A percentile compares a stretch with the other conserved stretches of the same genome.
Conservation (phyloP, 2,329 filamentous ascomycete species). For the Trichoderma sp. region DNA sequence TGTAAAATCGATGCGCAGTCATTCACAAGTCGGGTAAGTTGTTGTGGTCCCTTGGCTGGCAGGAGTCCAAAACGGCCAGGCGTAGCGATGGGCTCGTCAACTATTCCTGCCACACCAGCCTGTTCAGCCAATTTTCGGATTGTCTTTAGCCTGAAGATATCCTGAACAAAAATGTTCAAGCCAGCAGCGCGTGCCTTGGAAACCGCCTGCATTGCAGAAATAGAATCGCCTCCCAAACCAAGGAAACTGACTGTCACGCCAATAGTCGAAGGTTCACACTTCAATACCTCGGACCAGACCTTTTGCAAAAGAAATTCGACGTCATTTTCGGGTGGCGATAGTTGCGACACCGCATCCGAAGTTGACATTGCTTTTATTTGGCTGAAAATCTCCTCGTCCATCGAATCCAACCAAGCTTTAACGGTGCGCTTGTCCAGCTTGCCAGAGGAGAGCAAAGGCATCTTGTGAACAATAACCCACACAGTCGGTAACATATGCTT, state of each 20-base stretch:
- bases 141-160: neutral
- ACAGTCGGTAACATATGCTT: neutral
- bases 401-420: neutral
- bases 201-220: neutral
- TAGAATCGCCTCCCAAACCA: neutral
- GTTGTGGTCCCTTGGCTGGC: neutral
- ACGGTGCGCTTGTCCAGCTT: neutral
- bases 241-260: neutral
- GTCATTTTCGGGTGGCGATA: neutral
- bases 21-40: neutral
- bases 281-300: neutral
- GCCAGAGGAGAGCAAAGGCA: neutral
- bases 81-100: neutral
- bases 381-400: neutral
- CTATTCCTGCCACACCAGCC: neutral
- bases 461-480: neutral
- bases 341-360: neutral
- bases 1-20: neutral
- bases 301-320: neutral
- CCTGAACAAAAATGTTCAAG: neutral
- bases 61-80: neutral
- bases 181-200: neutral
- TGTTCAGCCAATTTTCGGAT: neutral
- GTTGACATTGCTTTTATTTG: neutral
- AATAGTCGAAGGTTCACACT: neutral